A percentile compares a stretch with the other conserved stretches of the same genome.
These are phyloP conservation scores for Exophiala phaeomuriformis DNA, from an alignment of 2,329 filamentous ascomycete genomes.

Conservation along the genomic window DNA sequence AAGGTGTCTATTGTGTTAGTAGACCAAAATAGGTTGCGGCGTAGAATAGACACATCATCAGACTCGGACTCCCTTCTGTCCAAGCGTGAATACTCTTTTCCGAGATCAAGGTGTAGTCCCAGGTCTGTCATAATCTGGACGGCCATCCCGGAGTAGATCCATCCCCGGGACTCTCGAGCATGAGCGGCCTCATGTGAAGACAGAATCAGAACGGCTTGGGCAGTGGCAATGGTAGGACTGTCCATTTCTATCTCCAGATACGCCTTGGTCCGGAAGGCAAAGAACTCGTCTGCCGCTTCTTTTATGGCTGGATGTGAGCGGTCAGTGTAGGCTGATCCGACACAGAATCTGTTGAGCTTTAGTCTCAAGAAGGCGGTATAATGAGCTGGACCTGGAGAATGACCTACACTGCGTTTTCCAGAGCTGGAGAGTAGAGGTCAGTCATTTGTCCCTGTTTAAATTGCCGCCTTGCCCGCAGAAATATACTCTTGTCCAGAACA, in stretches of 20 bases:
- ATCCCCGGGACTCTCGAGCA: conserved; percentile 41
- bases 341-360: not conserved
- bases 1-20: conserved; percentile 31
- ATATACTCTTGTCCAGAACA: conserved; percentile 41
- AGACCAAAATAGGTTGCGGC: conserved; percentile 35
- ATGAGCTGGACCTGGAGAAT: not conserved
- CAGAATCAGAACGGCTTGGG: conserved; percentile 42
- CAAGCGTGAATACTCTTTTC: conserved; percentile 27
- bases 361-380: not conserved
- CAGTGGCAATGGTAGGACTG: conserved; percentile 42
- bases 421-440: conserved; percentile 36
- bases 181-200: conserved; percentile 41
- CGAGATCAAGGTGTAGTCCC: conserved; percentile 34
- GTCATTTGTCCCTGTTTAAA: conserved; percentile 30
- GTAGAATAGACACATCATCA: conserved; percentile 16
- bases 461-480: conserved; percentile 19
- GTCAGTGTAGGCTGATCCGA: conserved; percentile 6
- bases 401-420: conserved; percentile 37
- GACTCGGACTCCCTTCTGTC: not conserved
- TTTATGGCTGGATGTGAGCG: conserved; percentile 2
- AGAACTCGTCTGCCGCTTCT: conserved; percentile 8
- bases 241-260: conserved; percentile 44
- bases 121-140: conserved; percentile 42
- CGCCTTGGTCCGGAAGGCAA: conserved; percentile 38
- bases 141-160: conserved; percentile 43